Base-by-base conservation (phyloP, 768 basidiomycete species). In the Phaeolepiota aurea region DNA sequence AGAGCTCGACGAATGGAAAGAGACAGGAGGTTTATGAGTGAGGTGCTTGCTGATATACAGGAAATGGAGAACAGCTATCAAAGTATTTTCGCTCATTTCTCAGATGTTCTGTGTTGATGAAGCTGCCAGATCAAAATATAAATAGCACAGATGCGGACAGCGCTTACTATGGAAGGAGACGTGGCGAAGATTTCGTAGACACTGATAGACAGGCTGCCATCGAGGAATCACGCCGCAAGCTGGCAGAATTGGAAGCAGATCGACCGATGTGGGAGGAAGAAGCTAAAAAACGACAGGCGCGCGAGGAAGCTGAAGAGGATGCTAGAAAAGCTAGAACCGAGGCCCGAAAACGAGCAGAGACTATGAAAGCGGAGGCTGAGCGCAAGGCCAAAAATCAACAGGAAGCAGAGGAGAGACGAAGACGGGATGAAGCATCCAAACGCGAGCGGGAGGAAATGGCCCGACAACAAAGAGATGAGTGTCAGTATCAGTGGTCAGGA, bases 201-300 rank as follows among this genome's bases (percentile, higher is more conserved):
- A 35, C 16, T 54, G 33, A 52, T 49, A 66, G 64, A 37, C 58
- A 52, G 32, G 66, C 66, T 11, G 62, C 61, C 19, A 74, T 85
- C 44, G 76, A 70, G 14, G 77, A 82, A 53, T 82, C 82, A 3
- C 72, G 76, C 32, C 70, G 75, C 31, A 86, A 83, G 51, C 63
- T 83, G 28, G 77, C 74, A 3, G 78, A 85, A 47, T 71, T 85
- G 2, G 80, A 84, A 50, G 64, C 61, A 33, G 80, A 83, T 55
- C 54, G 69, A 14, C 80, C 79, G 0, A 44, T 79, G 7, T 82
- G 77, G 77, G 77, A 82, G 49, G 68, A 64, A 46, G 64, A 65
- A 23, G 74, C 73, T 7, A 68, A 60, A 37, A 62, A 62, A 49
- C 66, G 77, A 14, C 61, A 59, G 42, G 57, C 57, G 37, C 62